Conservation (phyloP, 2,329 filamentous ascomycete species). For the Elsinoe fawcettii region DNA sequence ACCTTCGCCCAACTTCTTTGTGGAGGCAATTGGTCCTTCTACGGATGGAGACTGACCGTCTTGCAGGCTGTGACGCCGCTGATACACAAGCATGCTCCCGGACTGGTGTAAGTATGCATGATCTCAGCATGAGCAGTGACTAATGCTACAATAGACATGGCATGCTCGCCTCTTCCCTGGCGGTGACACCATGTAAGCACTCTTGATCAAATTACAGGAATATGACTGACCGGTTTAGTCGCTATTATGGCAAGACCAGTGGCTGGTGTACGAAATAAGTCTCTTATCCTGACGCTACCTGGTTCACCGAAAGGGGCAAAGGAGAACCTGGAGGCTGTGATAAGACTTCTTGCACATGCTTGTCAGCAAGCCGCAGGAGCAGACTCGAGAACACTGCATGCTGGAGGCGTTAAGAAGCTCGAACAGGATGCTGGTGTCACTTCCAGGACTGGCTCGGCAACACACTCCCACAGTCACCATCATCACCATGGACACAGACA, state of each 20-base stretch:
- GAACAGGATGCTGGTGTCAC: constrained; percentile 70
- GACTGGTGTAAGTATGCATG: constrained; percentile 58
- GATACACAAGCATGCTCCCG: constrained; percentile 77
- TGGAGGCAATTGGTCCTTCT: background rate
- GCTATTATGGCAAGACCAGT: constrained; percentile 94
- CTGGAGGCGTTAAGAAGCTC: constrained; percentile 72
- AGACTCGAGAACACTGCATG: constrained; percentile 71
- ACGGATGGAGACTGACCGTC: constrained; percentile 5
- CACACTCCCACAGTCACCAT: constrained; percentile 27
- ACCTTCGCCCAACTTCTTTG: background rate
- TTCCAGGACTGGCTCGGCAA: constrained; percentile 40
- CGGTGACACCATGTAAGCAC: constrained; percentile 77
- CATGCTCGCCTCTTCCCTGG: constrained; percentile 79
- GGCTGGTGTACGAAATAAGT: constrained; percentile 74
- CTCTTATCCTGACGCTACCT: constrained; percentile 79
- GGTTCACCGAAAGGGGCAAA: constrained; percentile 92
- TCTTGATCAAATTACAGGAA: background rate
- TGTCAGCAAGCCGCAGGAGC: constrained; percentile 79
- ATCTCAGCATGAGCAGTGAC: background rate
- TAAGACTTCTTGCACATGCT: constrained; percentile 92
- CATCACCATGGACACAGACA: constrained; percentile 38
- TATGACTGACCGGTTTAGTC: constrained; percentile 47
- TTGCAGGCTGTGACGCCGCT: constrained; percentile 70
- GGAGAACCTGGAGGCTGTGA: constrained; percentile 81
- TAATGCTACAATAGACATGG: constrained; percentile 53